Evolutionary conservation across 2,329 filamentous ascomycete species (phyloP).

Genomic region (Alternaria dauci): DNA sequence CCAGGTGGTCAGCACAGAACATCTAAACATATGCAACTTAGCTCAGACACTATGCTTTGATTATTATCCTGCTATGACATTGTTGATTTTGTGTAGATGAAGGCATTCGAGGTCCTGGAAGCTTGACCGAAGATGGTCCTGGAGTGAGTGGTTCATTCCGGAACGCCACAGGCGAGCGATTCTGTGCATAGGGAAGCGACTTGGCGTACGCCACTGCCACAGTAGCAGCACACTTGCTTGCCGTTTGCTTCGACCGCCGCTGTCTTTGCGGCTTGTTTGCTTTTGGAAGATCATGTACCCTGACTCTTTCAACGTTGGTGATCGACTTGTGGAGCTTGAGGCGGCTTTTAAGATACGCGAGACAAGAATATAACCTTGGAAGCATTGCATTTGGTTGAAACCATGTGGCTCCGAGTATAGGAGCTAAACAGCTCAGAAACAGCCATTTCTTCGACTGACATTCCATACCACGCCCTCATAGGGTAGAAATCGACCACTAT

Average conservation of each 20-base stretch:
- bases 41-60: neutral
- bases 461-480: neutral
- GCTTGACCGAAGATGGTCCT: conserved; percentile 7
- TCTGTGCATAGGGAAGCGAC: conserved; percentile 2
- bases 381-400: neutral
- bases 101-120: neutral
- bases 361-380: conserved; percentile 2
- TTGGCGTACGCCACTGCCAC: conserved; percentile 5
- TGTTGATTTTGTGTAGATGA: neutral
- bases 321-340: conserved; percentile 8
- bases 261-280: neutral
- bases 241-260: conserved; percentile 4
- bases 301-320: conserved; percentile 5
- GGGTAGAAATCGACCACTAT: no score
- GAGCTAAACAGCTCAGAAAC: conserved; percentile 4
- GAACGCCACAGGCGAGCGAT: conserved; percentile 1
- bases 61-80: neutral
- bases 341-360: conserved; percentile 4
- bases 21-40: neutral
- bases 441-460: neutral
- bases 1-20: neutral
- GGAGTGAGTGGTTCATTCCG: neutral
- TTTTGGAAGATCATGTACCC: conserved; percentile 19
- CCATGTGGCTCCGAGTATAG: neutral
- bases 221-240: neutral